A percentile compares a stretch with the other conserved stretches of the same genome.
These are phyloP conservation scores for Tuber borchii DNA, from an alignment of 495 filamentous ascomycete species.

Conservation along the genomic window DNA sequence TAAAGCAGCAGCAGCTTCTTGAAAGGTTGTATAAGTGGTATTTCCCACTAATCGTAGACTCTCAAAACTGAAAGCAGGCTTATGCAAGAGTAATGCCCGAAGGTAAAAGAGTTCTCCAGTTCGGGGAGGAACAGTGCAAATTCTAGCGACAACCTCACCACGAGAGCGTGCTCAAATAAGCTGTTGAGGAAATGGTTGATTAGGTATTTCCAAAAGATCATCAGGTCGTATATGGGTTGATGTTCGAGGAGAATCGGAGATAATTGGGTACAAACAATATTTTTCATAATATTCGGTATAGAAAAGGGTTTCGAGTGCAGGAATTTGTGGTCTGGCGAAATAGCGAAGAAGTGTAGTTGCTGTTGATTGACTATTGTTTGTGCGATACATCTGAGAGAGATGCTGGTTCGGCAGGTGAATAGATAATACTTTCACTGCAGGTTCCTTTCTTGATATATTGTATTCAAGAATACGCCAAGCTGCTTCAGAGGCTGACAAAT, in stretches of 20 bases:
- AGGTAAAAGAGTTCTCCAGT: conserved; percentile 24
- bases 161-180: not conserved
- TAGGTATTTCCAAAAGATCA: not conserved
- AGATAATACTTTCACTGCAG: conserved; percentile 6
- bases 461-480: conserved; percentile 20
- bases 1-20: conserved; percentile 15
- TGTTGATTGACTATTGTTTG: conserved; percentile 1
- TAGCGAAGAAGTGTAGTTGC: conserved; percentile 8
- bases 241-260: not conserved
- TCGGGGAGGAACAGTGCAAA: conserved; percentile 8
- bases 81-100: conserved; percentile 9
- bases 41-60: conserved; percentile 9
- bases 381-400: conserved; percentile 12
- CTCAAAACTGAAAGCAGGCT: not conserved
- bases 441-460: conserved; percentile 11
- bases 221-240: no score
- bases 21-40: conserved; percentile 11
- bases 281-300: conserved; percentile 17
- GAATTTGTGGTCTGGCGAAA: conserved; percentile 6
- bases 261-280: not conserved
- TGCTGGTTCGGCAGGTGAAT: conserved; percentile 13
- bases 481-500: conserved; percentile 17
- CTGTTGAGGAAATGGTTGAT: not conserved
- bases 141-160: not conserved
- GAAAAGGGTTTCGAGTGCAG: not conserved